Percentiles rank a stretch among this genome's conserved stretches.
Conservation (phyloP, 495 filamentous ascomycete genomes). For the Penicillium steckii region DNA sequence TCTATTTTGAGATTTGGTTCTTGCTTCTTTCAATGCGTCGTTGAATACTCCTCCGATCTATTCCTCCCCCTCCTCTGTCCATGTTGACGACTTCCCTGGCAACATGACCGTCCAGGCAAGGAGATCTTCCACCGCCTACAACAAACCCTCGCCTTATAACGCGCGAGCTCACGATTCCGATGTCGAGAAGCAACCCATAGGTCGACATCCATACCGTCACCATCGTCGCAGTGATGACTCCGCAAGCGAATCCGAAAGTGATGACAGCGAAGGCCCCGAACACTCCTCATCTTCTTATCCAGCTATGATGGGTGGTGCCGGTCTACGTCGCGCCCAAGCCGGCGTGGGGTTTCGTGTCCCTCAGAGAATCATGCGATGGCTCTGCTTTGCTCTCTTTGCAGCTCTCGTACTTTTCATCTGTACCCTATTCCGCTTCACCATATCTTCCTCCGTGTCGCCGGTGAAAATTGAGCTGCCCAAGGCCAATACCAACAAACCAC, state of each 20-base stretch:
- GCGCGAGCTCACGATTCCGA: conserved; percentile 24
- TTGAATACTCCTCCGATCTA: too few relatives aligned
- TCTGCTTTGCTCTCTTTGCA: conserved; percentile 66
- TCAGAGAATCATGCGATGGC: conserved; percentile 65
- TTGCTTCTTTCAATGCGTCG: not conserved
- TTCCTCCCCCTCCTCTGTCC: conserved; percentile 3
- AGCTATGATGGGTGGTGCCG: conserved; percentile 50
- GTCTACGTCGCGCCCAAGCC: conserved; percentile 36
- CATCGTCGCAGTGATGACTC: conserved; percentile 25
- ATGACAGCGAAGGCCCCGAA: conserved; percentile 22
- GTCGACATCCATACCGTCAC: conserved; percentile 23
- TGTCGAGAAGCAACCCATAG: conserved; percentile 36
- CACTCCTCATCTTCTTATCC: conserved; percentile 46
- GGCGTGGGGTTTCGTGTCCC: conserved; percentile 50
- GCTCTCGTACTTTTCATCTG: conserved; percentile 71
- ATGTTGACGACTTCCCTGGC: conserved; percentile 17
- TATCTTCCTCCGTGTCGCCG: conserved; percentile 57
- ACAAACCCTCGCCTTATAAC: conserved; percentile 25
- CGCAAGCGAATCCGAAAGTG: conserved; percentile 23
- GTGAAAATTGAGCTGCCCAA: conserved; percentile 54
- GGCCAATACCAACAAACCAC: conserved; percentile 57
- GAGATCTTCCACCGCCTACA: conserved; percentile 34
- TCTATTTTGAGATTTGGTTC: not conserved
- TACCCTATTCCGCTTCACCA: conserved; percentile 65
- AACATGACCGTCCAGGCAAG: conserved; percentile 40